Evolutionary conservation across 2,329 filamentous ascomycete species (phyloP).

Genomic region (Camptophora hylomeconis): DNA sequence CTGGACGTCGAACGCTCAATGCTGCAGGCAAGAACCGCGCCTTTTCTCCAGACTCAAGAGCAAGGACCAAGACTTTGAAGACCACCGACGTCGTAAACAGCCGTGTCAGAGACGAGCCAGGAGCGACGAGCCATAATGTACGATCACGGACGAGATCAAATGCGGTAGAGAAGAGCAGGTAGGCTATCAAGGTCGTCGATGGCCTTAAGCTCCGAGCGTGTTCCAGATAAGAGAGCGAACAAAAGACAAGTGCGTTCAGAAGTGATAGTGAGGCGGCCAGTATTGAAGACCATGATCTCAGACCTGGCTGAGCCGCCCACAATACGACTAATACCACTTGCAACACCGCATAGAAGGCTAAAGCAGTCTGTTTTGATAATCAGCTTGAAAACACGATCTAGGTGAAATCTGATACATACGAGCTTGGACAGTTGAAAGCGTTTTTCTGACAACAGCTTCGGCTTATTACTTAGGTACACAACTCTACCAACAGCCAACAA

Average conservation of each 20-base stretch:
- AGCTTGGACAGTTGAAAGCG: slow-evolving; percentile 13
- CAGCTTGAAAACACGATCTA: slow-evolving; percentile 3
- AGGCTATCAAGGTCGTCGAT: slow-evolving; percentile 23
- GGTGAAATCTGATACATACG: slow-evolving; percentile 8
- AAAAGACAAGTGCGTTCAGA: slow-evolving; percentile 12
- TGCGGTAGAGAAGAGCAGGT: slow-evolving; percentile 28
- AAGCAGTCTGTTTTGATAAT: slow-evolving; percentile 7
- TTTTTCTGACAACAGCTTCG: slow-evolving; percentile 8
- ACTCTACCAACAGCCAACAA: slow-evolving; percentile 24
- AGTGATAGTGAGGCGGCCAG: slow-evolving; percentile 12
- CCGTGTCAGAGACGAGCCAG: neutral
- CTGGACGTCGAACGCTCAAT: slow-evolving; percentile 31
- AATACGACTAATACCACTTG: slow-evolving; percentile 26
- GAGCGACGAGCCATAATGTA: slow-evolving; percentile 18
- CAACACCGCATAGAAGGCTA: slow-evolving; percentile 20
- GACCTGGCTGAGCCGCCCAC: slow-evolving; percentile 10
- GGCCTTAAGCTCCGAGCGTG: slow-evolving; percentile 20
- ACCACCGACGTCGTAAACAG: slow-evolving; percentile 17
- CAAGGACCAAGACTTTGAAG: slow-evolving; percentile 30
- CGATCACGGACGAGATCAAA: slow-evolving; percentile 30
- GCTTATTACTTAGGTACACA: slow-evolving; percentile 21
- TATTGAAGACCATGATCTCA: slow-evolving; percentile 9
- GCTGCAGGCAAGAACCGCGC: slow-evolving; percentile 25
- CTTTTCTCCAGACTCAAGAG: slow-evolving; percentile 36
- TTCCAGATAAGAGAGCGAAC: slow-evolving; percentile 18